Evolutionary conservation across 352 stramenopile genomes (phyloP).

Genomic region (Globisporangium cederbergense): DNA sequence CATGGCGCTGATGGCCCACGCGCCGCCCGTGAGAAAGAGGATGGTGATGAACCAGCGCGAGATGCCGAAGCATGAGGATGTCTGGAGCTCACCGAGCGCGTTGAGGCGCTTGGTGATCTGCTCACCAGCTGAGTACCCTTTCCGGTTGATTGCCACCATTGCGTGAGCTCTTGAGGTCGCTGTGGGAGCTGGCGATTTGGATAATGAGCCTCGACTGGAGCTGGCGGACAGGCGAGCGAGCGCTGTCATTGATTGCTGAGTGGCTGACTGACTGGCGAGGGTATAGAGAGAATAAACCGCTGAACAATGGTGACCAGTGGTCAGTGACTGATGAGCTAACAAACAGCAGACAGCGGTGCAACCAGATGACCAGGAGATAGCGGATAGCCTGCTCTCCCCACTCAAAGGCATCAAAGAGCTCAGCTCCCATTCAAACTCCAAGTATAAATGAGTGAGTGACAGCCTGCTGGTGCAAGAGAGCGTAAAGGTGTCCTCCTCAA

Average conservation of each 20-base stretch:
- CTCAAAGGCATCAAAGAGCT: background rate
- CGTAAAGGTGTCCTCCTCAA: background rate
- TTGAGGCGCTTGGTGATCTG: constrained; percentile 13
- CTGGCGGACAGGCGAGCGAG: background rate
- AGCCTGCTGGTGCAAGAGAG: too few relatives aligned
- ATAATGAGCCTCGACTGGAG: too few relatives aligned
- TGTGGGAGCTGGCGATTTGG: background rate
- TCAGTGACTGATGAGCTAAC: background rate
- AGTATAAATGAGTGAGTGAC: background rate
- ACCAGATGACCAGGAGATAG: background rate
- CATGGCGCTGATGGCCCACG: constrained; percentile 26
- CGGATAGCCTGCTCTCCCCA: background rate
- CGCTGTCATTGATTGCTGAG: too few relatives aligned
- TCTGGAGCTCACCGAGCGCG: background rate
- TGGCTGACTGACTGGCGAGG: background rate
- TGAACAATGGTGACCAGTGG: background rate
- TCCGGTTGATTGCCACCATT: constrained; percentile 11
- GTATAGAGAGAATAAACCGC: background rate
- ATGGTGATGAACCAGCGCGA: constrained; percentile 22
- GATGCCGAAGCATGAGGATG: constrained; percentile 2
- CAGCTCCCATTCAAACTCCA: background rate
- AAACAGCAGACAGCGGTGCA: background rate
- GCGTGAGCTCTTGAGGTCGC: too few relatives aligned
- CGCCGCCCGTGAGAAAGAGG: constrained; percentile 17
- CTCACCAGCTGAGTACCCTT: constrained; percentile 6